Percentiles rank a stretch among this genome's conserved stretches.
Conservation (phyloP, 805 yeast species). For the Saturnispora bothae region DNA sequence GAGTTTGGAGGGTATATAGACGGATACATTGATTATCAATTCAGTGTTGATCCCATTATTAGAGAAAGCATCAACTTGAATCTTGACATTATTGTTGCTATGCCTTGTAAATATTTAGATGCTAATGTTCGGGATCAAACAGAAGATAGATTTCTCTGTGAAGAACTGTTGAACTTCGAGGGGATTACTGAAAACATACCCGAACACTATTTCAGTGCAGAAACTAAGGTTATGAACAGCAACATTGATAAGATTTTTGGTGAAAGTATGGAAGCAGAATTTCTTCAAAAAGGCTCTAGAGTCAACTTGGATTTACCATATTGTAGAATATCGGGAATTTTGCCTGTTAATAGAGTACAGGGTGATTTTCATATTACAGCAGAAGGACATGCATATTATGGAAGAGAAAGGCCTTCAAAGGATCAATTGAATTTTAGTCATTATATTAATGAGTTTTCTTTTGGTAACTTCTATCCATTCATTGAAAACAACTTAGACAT, state of each 20-base stretch:
- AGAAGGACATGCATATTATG: slow-evolving; percentile 48
- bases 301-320: slow-evolving; percentile 52
- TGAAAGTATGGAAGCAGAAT: slow-evolving; percentile 59
- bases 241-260: slow-evolving; percentile 57
- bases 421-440: slow-evolving; percentile 71
- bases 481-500: slow-evolving; percentile 81
- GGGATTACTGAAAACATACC: slow-evolving; percentile 54
- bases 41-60: slow-evolving; percentile 56
- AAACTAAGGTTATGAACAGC: slow-evolving; percentile 30
- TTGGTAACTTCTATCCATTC: slow-evolving; percentile 82
- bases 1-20: slow-evolving; percentile 80
- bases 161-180: slow-evolving; percentile 62
- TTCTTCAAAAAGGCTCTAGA: slow-evolving; percentile 33
- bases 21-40: slow-evolving; percentile 70
- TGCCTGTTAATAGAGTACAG: slow-evolving; percentile 74
- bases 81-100: slow-evolving; percentile 67
- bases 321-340: slow-evolving; percentile 75
- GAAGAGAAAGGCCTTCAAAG: slow-evolving; percentile 33
- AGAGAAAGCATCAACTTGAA: slow-evolving; percentile 55
- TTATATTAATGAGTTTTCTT: slow-evolving; percentile 75
- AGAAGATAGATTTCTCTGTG: slow-evolving; percentile 67
- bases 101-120: slow-evolving; percentile 71
- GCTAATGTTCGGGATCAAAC: slow-evolving; percentile 73
- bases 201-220: slow-evolving; percentile 28
- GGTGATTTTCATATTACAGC: slow-evolving; percentile 85